These are phyloP conservation scores for Ophiocordyceps unilateralis DNA, from an alignment of 2,329 filamentous ascomycete species.

Conservation along the genomic window DNA sequence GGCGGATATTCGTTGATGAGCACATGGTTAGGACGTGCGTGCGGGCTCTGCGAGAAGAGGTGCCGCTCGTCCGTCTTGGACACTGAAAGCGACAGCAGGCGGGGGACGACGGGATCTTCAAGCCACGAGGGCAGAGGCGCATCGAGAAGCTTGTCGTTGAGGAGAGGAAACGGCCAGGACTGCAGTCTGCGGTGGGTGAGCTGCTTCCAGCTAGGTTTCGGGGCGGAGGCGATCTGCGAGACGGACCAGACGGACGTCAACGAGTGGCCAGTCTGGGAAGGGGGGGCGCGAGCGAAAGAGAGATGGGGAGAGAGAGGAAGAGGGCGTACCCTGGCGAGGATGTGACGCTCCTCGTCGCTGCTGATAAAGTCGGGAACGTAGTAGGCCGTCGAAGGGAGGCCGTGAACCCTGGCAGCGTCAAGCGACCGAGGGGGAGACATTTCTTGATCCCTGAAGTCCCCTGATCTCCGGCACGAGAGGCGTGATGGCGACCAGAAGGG, in stretches of 20 bases:
- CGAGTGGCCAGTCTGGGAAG: too few species aligned
- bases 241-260: too few species aligned
- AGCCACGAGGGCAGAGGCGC: slow-evolving; percentile 64
- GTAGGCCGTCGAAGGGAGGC: slow-evolving; percentile 50
- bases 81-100: slow-evolving; percentile 32
- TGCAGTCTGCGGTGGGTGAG: slow-evolving; percentile 82
- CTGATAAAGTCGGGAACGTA: slow-evolving; percentile 81
- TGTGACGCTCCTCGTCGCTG: slow-evolving; percentile 49
- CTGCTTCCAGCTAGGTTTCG: slow-evolving; percentile 67
- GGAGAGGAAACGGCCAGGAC: slow-evolving; percentile 73
- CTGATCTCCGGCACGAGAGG: too few species aligned
- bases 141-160: slow-evolving; percentile 59
- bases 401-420: slow-evolving; percentile 31
- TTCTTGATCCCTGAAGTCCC: neutral
- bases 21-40: slow-evolving; percentile 70
- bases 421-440: slow-evolving; percentile 27
- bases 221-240: slow-evolving; percentile 39
- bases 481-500: too few species aligned
- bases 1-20: slow-evolving; percentile 83
- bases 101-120: slow-evolving; percentile 47
- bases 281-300: too few species aligned
- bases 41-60: slow-evolving; percentile 49
- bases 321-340: slow-evolving; percentile 49
- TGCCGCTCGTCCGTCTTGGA: slow-evolving; percentile 14
- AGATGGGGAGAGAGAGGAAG: too few species aligned